Evolutionary conservation across 176 grass and related monocot species (phyloP).

Genomic region (Olyra latifolia): DNA sequence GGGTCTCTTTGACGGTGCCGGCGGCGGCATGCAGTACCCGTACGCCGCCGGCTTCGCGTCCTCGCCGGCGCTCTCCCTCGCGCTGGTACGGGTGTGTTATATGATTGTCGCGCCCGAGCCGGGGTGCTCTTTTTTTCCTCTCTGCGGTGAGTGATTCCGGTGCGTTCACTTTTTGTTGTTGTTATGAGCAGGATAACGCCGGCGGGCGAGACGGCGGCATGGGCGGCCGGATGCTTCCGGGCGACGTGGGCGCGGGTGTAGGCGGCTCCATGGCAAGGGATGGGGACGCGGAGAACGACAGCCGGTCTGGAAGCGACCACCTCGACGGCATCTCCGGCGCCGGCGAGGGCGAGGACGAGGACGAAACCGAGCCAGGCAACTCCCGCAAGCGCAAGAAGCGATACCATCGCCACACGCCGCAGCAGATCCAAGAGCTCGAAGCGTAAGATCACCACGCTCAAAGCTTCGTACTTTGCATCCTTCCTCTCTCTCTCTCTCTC

Average conservation of each 20-base stretch:
- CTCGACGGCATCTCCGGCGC: slow-evolving; percentile 64
- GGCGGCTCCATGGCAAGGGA: slow-evolving; percentile 4
- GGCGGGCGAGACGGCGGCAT: slow-evolving; percentile 10
- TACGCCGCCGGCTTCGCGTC: slow-evolving; percentile 55
- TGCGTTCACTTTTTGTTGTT: not conserved
- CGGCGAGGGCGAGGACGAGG: slow-evolving; percentile 59
- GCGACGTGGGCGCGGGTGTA: not conserved
- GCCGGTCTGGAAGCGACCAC: slow-evolving; percentile 85
- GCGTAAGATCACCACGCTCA: slow-evolving; percentile 33
- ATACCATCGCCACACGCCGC: slow-evolving; percentile 95
- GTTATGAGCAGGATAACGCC: slow-evolving; percentile 42
- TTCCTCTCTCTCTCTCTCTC: not conserved
- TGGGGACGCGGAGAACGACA: slow-evolving; percentile 71
- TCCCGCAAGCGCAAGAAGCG: slow-evolving; percentile 86
- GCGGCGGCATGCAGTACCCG: slow-evolving; percentile 55
- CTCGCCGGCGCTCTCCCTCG: slow-evolving; percentile 79
- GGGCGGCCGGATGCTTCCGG: not conserved
- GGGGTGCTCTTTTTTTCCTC: not conserved
- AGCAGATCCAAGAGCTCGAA: slow-evolving; percentile 99
- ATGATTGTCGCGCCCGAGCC: not conserved
- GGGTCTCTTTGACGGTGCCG: slow-evolving; percentile 56
- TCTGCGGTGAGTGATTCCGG: not conserved
- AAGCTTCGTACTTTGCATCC: not conserved
- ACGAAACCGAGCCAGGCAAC: slow-evolving; percentile 46
- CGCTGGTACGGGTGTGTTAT: slow-evolving; percentile 46